phyloP scores from a whole-genome alignment of 306 rosid species.

The Ormosia semicastrata region DNA sequence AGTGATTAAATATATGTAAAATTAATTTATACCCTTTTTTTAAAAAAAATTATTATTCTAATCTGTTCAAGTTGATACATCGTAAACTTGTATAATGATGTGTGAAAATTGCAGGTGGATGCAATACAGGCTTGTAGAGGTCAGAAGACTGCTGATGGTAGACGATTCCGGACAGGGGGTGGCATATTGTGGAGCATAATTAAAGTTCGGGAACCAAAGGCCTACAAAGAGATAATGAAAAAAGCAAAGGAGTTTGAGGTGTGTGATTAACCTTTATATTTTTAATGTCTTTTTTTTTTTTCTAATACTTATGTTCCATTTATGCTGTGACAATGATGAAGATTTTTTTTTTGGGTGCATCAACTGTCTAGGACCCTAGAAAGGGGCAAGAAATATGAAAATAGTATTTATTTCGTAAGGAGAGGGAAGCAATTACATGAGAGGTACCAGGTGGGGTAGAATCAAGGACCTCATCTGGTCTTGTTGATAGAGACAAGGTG shows the following conservation, averaged over 20 bases:
- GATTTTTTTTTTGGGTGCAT: neutral
- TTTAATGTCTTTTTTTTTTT: neutral
- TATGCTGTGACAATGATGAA: neutral
- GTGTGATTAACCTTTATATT: slow-evolving; percentile 2
- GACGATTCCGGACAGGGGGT: slow-evolving; percentile 75
- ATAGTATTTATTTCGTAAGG: neutral
- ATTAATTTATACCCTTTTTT: too few species aligned
- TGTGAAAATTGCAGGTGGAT: slow-evolving; percentile 61
- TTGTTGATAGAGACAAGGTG: neutral
- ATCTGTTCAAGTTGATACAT: neutral
- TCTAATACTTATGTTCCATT: neutral
- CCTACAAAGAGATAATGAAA: slow-evolving; percentile 83
- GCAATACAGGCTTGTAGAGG: slow-evolving; percentile 87
- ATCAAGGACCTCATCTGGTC: neutral
- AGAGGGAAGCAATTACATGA: neutral
- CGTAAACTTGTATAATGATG: slow-evolving; percentile 22
- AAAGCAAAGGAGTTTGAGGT: slow-evolving; percentile 91
- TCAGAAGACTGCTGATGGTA: slow-evolving; percentile 78
- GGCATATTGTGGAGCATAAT: slow-evolving; percentile 85
- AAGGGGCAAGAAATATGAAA: neutral
- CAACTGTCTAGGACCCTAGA: neutral
- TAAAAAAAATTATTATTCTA: neutral
- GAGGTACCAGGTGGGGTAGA: neutral
- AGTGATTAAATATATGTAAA: too few species aligned
- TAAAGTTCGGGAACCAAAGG: slow-evolving; percentile 81